Percentiles rank a stretch among this genome's conserved stretches.
These are phyloP conservation scores for Hyparrhenia diplandra DNA, from an alignment of 176 grass and related monocot genomes.

Conservation along the genomic window DNA sequence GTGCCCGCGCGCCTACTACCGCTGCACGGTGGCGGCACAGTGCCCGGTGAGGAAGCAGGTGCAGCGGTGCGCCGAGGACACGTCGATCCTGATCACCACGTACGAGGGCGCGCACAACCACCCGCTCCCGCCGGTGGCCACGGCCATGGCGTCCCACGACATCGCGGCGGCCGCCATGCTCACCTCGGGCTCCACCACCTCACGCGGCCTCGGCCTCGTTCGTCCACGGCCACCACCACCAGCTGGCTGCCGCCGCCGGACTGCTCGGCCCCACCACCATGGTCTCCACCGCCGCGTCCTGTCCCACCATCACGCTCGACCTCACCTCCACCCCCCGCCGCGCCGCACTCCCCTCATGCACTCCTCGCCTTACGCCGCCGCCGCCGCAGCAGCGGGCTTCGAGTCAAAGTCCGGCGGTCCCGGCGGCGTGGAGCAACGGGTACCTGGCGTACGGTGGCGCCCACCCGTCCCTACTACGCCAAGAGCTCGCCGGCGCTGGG, in stretches of 20 bases:
- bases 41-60: conserved; percentile 85
- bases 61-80: conserved; percentile 77
- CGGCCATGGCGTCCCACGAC: conserved; percentile 81
- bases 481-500: conserved; percentile 18
- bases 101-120: conserved; percentile 96
- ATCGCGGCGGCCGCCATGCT: conserved; percentile 80
- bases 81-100: conserved; percentile 82
- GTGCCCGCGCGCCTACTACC: conserved; percentile 74
- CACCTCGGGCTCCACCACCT: conserved; percentile 49
- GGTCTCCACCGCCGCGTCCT: conserved; percentile 45
- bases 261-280: conserved; percentile 43
- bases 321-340: conserved; percentile 38
- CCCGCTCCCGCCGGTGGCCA: conserved; percentile 54
- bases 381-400: conserved; percentile 16
- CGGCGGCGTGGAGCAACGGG: conserved; percentile 51
- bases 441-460: conserved; percentile 31
- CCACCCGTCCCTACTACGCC: conserved; percentile 8
- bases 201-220: conserved; percentile 22
- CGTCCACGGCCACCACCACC: background rate
- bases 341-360: conserved; percentile 18
- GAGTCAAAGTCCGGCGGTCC: conserved; percentile 33
- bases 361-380: conserved; percentile 21
- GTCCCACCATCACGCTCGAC: conserved; percentile 72
- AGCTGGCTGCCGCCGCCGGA: background rate
- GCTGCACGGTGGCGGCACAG: conserved; percentile 60